A percentile compares a stretch with the other conserved stretches of the same genome.
These are phyloP conservation scores for Colletotrichum melonis DNA, from an alignment of 2,329 filamentous ascomycete genomes.

Conservation along the genomic window DNA sequence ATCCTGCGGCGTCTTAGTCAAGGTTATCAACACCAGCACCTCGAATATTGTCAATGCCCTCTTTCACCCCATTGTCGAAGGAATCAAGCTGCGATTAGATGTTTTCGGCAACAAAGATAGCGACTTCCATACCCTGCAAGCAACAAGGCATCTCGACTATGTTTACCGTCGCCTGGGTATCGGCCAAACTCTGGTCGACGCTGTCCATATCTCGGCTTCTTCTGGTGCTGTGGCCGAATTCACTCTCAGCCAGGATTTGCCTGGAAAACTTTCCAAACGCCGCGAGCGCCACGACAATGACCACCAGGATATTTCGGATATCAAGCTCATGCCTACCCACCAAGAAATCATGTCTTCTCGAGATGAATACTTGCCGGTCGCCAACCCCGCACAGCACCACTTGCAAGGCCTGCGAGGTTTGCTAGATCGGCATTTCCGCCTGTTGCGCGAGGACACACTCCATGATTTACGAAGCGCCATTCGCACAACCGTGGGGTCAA, in stretches of 20 bases:
- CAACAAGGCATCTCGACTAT: slow-evolving; percentile 45
- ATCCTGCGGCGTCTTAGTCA: slow-evolving; percentile 46
- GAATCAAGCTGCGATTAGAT: slow-evolving; percentile 12
- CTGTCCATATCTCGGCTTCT: slow-evolving; percentile 20
- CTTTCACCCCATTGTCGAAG: slow-evolving; percentile 39
- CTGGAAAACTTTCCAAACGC: slow-evolving; percentile 45
- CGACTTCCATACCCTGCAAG: slow-evolving; percentile 43
- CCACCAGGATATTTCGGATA: slow-evolving; percentile 54
- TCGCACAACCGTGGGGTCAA: slow-evolving; percentile 36
- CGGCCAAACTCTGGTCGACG: slow-evolving; percentile 40
- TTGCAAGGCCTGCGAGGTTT: slow-evolving; percentile 56
- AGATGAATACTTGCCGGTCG: slow-evolving; percentile 56
- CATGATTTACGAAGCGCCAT: slow-evolving; percentile 62
- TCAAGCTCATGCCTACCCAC: slow-evolving; percentile 61
- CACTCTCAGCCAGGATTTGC: slow-evolving; percentile 45
- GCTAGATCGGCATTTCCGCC: slow-evolving; percentile 66
- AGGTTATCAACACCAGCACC: slow-evolving; percentile 51
- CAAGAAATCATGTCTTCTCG: slow-evolving; percentile 56
- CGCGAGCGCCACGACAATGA: slow-evolving; percentile 63
- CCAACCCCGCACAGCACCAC: slow-evolving; percentile 48
- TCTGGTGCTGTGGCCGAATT: slow-evolving; percentile 40
- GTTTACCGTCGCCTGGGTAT: slow-evolving; percentile 45
- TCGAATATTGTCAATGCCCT: slow-evolving; percentile 45
- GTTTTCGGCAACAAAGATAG: slow-evolving; percentile 27
- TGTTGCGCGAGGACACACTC: slow-evolving; percentile 66